Percentiles rank a stretch among this genome's conserved stretches.
phyloP scores from a whole-genome alignment of 495 filamentous ascomycete species.

The Daldinia bambusicola region DNA sequence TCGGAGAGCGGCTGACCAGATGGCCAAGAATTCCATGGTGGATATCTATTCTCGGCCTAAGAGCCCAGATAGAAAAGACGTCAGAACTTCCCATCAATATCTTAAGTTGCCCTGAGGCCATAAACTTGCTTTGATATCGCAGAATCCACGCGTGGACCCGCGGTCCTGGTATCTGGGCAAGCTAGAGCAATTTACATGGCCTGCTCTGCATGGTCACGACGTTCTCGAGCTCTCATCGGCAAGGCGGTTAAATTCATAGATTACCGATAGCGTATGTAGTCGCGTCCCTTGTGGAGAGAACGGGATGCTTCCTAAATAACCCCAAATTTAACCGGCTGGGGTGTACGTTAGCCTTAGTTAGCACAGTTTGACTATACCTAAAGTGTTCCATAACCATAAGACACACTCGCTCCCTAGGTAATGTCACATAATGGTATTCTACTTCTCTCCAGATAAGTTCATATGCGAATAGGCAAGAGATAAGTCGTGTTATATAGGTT shows the following conservation, averaged over 20 bases:
- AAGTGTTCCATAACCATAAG: no score
- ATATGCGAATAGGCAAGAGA: no score
- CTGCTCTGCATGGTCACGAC: background rate
- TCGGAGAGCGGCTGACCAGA: background rate
- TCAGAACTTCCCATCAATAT: constrained; percentile 17
- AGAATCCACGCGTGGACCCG: background rate
- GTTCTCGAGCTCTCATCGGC: background rate
- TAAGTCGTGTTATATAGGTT: no score
- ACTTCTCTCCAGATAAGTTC: no score
- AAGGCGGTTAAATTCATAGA: constrained; percentile 16
- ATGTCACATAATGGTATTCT: background rate
- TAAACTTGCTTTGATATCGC: background rate
- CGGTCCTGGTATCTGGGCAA: background rate
- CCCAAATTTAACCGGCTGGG: constrained; percentile 15
- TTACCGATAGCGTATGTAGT: background rate
- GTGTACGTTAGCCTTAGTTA: background rate
- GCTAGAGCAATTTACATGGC: no score
- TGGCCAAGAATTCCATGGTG: background rate
- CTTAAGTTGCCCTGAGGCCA: constrained; percentile 3
- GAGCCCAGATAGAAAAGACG: constrained; percentile 6
- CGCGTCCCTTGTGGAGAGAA: background rate
- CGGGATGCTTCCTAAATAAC: background rate
- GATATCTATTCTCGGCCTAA: background rate
- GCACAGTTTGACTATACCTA: background rate
- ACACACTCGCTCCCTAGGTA: background rate